Percentiles rank a stretch among this genome's conserved stretches.
Evolutionary conservation across 1,284 basidiomycete species (phyloP).

Genomic region (Somion occarium): DNA sequence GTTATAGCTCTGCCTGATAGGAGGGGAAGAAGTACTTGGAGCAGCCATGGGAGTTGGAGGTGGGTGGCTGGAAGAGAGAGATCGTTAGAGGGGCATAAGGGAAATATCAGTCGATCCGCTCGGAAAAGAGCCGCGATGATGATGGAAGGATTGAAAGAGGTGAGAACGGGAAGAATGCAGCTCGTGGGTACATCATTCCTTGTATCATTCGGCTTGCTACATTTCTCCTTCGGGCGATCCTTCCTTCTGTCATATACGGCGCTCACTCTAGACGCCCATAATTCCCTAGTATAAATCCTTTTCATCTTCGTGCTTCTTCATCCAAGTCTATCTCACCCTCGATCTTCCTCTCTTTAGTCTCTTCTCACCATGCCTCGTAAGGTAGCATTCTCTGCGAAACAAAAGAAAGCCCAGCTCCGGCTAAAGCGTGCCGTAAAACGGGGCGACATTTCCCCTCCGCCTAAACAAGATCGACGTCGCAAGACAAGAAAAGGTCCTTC

Average conservation of each 20-base stretch:
- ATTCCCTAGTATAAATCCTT: no score
- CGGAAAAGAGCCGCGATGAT: no score
- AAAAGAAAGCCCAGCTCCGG: slow-evolving; percentile 68
- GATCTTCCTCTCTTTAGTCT: neutral
- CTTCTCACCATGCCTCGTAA: slow-evolving; percentile 38
- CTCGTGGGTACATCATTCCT: neutral
- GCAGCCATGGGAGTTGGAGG: slow-evolving; percentile 4
- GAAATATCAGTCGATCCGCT: no score
- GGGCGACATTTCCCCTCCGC: slow-evolving; percentile 51
- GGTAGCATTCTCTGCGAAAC: slow-evolving; percentile 59
- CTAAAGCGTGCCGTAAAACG: slow-evolving; percentile 80
- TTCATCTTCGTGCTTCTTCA: no score
- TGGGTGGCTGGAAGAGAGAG: slow-evolving; percentile 11
- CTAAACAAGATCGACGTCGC: slow-evolving; percentile 25
- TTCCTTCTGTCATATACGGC: no score
- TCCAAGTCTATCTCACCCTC: neutral
- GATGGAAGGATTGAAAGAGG: slow-evolving; percentile 2
- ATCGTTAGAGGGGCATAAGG: neutral
- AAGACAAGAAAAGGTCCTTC: neutral
- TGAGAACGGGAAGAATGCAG: slow-evolving; percentile 13
- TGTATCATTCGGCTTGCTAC: neutral
- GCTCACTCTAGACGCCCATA: no score
- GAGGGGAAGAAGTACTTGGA: slow-evolving; percentile 6
- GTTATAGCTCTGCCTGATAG: slow-evolving; percentile 19
- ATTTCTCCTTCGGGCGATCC: slow-evolving; percentile 1